Base-by-base conservation (phyloP, 2,329 filamentous ascomycete species). In the Raffaelea ambrosiae region DNA sequence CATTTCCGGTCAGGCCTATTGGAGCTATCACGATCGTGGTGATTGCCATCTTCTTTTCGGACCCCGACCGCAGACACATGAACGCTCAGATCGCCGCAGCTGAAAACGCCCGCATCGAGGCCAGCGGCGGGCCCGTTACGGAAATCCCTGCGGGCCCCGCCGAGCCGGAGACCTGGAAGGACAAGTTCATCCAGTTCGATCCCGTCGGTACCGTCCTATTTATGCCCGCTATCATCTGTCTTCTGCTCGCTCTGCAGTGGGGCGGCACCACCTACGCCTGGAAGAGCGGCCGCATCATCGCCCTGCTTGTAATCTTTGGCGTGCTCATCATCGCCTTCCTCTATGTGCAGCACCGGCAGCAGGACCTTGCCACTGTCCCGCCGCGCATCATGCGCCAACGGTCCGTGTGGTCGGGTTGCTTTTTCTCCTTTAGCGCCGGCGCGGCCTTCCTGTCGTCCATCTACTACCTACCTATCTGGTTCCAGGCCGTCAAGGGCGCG, bases 161-260 rank as follows among this genome's bases (percentile, higher is more conserved):
- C 16, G 29, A 19, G 5, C 16, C 29, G 18, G 13, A 38, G 40
- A 49, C 45, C 10, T 47, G 64, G 14, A 59, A 55, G 18, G 61
- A 67, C 51, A 68, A 68, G 53, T 23, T 69, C 11, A 43, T 61
- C 18, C 64, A 70, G 46, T 43, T 57, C 43, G 57, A 59, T 42
- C 40, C 48, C 3, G 18, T 51, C 29, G 57, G 55, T 45, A 53
- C 48, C 5, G 3, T 53, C 3, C 40, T 57, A 14, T 50, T 59
- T 26, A 45, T 56, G 26, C 53, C 55, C 10, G 48, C 63, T 13
- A 63, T 69, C 14, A 56, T 70, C 40, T 70, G 66, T 48, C 63
- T 72, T 9, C 55, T 71, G 2, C 57, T 74, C 19, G 70, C 69
- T 4, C 58, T 74, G 9, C 66, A 72, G 49, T 72, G 67, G 67